Evolutionary conservation across 108 stramenopile genomes (phyloP), one percentile per base, ranked within the genome.

Genomic region (Discostella pseudostelligera): DNA sequence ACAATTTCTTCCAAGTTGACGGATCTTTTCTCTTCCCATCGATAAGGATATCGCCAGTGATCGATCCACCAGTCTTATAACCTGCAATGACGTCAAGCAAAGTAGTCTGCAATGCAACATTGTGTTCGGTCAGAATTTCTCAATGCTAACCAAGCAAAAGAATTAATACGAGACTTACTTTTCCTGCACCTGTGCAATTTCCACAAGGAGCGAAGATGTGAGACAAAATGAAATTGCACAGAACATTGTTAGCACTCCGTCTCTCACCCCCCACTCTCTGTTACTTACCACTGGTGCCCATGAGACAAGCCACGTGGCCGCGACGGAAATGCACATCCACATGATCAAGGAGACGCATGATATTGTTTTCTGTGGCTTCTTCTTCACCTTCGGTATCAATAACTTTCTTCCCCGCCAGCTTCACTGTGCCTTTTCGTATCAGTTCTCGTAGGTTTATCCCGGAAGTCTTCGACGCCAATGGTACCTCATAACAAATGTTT

Each of bases 1-100:
- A 45, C 2, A 77, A 54, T 20, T 16, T 39, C 55, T 71, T 77
- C 69, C 69, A 71, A 4, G 40, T 77, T 8, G 56, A 25, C 1
- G 26, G 53, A 14, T 69, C 49, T 64, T 86, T 84, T 9, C 75
- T 63, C 22, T 43, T 54, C 17, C 88, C 86, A 62, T 87, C 84
- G 39, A 88, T 63, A 22, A 56, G 53, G 28, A 90, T 86, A n/a
- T 87, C 84, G 1, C 89, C 87, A 3, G 59, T 67, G 45, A 86
- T 56, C 14, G 32, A 53, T 8, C 87, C 87, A 3, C 83, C 83
- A 29, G 87, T 86, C 54, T 88, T 88, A 56, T 87, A 85, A 10
- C 88, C 88, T 2, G 87, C 85, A 12, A 88, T 65, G 1, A 88
- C 87, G 48, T 90, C 87, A 12, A 88, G 59, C 9, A 88, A 67